Evolutionary conservation across 768 basidiomycete genomes (phyloP).

Genomic region (Trametes maxima): DNA sequence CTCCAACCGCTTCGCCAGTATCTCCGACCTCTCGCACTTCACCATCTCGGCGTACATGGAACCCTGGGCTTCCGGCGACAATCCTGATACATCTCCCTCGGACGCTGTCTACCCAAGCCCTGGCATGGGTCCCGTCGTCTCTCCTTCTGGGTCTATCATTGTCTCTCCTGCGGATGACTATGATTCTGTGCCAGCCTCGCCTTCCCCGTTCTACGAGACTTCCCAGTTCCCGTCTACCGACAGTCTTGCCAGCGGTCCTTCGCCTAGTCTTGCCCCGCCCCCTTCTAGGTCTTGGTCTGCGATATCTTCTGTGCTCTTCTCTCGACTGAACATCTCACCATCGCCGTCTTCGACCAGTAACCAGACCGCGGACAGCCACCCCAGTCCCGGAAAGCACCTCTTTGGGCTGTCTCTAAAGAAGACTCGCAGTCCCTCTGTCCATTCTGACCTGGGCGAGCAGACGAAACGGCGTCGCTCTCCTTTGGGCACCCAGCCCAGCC

Average conservation of each 20-base stretch:
- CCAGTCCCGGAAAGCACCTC: not conserved
- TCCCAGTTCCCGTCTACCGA: constrained; percentile 1
- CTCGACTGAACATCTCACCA: constrained; percentile 7
- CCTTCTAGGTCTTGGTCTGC: constrained; percentile 8
- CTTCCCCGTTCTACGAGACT: not conserved
- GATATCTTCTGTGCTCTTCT: constrained; percentile 7
- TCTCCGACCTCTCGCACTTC: constrained; percentile 18
- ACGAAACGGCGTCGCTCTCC: not conserved
- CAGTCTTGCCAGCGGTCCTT: not conserved
- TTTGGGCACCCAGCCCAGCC: not conserved
- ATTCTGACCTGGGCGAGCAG: not conserved
- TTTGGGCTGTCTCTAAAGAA: constrained; percentile 14
- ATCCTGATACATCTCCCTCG: not conserved
- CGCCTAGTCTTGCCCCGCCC: not conserved
- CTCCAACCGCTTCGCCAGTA: constrained; percentile 20
- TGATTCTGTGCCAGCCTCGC: not conserved
- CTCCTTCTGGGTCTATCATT: constrained; percentile 5
- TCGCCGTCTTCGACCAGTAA: constrained; percentile 15
- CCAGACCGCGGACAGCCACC: not conserved
- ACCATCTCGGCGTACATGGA: constrained; percentile 22
- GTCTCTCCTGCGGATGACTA: constrained; percentile 1
- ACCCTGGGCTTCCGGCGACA: constrained; percentile 7
- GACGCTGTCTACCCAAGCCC: not conserved
- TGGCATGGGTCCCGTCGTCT: not conserved
- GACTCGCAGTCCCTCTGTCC: not conserved